Evolutionary conservation across 1,284 basidiomycete species (phyloP), one percentile per base, ranked within the genome.

Genomic region (Phenoliferia sp.): DNA sequence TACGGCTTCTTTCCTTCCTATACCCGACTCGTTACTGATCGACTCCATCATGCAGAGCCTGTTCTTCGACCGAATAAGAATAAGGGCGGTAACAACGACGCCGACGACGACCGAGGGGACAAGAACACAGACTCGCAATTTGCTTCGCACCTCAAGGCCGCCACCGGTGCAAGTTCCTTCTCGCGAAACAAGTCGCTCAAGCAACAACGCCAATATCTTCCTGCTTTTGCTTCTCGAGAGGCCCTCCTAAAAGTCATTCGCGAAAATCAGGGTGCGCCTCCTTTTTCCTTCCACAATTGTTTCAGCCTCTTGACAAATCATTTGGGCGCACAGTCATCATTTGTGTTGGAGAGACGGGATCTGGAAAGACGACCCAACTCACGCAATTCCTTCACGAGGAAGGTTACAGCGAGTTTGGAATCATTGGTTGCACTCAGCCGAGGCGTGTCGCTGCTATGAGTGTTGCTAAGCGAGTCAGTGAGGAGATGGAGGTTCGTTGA

Each of bases 371-470:
- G 1, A 99, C 96, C 0, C 96, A 99, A 79, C 83, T 99, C 12
- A 94, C 96, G 0, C 96, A 99, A 78, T 99, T 97, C 78, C 86
- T 99, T 6, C 92, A 97, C 78, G 96, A 99, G 82, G 94, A 93
- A 1, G 96, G 96, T 1, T 99, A 92, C 80, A 95, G 92, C 4
- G 85, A 87, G 28, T 85, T 86, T 72, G 94, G 95, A 9, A 82
- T 86, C 79, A 85, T 99, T 39, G 96, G 94, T 0, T 99, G 96
- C 77, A 99, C 96, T 0, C 96, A 99, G 80, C 96, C 96, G 39
- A 90, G 96, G 76, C 91, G 96, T 72, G 96, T 99, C 17, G 96
- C 96, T 3, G 96, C 96, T 35, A 99, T 99, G 96, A 95, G 92
- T 57, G 96, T 99, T 60, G 96, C 96, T 1, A 93, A 94, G 5